Evolutionary conservation across 2,329 filamentous ascomycete species (phyloP).

Genomic region (Mycosphaerella sp.): DNA sequence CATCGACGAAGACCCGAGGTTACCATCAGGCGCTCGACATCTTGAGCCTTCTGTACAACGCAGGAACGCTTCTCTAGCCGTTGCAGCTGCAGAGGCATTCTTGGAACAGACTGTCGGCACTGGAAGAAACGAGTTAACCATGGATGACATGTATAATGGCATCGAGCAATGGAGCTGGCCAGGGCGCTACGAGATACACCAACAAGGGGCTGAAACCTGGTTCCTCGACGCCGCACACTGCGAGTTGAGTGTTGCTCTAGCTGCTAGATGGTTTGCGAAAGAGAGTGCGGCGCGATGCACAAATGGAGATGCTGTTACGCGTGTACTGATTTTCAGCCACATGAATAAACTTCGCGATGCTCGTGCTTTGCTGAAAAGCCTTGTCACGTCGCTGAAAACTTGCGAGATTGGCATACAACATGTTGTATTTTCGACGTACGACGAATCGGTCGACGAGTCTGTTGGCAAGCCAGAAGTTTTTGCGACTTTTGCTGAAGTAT

Average conservation of each 20-base stretch:
- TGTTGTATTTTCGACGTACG: constrained; percentile 27
- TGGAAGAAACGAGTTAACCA: constrained; percentile 4
- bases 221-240: constrained; percentile 43
- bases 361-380: constrained; percentile 14
- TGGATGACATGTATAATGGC: constrained; percentile 17
- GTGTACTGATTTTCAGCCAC: constrained; percentile 25
- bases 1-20: constrained; percentile 42
- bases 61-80: constrained; percentile 55
- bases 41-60: constrained; percentile 56
- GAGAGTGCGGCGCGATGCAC: not conserved
- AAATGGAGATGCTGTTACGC: not conserved
- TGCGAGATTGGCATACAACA: constrained; percentile 14
- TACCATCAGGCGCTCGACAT: constrained; percentile 47
- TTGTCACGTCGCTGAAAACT: constrained; percentile 17
- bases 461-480: not conserved
- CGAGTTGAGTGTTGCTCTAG: constrained; percentile 36
- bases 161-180: constrained; percentile 23
- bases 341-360: constrained; percentile 26
- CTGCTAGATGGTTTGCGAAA: constrained; percentile 37
- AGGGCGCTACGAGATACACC: constrained; percentile 23
- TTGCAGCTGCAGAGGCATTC: constrained; percentile 36
- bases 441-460: constrained; percentile 8
- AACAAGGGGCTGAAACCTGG: constrained; percentile 29
- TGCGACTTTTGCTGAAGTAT: constrained; percentile 10
- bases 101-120: constrained; percentile 2